A percentile compares a stretch with the other conserved stretches of the same genome.
Evolutionary conservation across 2,329 filamentous ascomycete genomes (phyloP).

Genomic region (Penicillium sp.): DNA sequence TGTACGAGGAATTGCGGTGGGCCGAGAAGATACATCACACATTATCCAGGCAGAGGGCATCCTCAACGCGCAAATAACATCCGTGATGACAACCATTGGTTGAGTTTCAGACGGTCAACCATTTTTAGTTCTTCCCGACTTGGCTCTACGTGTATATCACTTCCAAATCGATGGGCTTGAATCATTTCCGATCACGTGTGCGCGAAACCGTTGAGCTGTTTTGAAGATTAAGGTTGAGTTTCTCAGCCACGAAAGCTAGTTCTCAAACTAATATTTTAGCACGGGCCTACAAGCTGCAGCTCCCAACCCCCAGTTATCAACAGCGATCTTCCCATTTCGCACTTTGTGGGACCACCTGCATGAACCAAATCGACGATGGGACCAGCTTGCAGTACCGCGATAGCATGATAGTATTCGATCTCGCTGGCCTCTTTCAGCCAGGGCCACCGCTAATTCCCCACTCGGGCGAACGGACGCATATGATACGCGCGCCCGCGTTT

Average conservation of each 20-base stretch:
- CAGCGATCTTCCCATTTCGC: constrained; percentile 1
- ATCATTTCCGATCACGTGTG: neutral
- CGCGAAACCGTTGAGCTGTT: neutral
- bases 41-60: neutral
- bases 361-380: constrained; percentile 4
- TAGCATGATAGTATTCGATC: neutral
- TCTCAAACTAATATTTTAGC: neutral
- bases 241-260: neutral
- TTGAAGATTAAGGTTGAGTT: neutral
- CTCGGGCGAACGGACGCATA: neutral
- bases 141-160: neutral
- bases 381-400: neutral
- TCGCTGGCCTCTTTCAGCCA: neutral
- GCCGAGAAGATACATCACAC: neutral
- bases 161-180: neutral
- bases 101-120: neutral
- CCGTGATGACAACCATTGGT: neutral
- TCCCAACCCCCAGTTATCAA: neutral
- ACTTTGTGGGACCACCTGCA: constrained; percentile 12
- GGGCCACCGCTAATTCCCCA: neutral
- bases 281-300: neutral
- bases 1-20: neutral
- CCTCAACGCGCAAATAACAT: neutral
- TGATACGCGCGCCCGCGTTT: neutral
- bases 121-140: neutral